phyloP scores from a whole-genome alignment of 192 early-diverging fungal genomes.

The Gigaspora rosea region DNA sequence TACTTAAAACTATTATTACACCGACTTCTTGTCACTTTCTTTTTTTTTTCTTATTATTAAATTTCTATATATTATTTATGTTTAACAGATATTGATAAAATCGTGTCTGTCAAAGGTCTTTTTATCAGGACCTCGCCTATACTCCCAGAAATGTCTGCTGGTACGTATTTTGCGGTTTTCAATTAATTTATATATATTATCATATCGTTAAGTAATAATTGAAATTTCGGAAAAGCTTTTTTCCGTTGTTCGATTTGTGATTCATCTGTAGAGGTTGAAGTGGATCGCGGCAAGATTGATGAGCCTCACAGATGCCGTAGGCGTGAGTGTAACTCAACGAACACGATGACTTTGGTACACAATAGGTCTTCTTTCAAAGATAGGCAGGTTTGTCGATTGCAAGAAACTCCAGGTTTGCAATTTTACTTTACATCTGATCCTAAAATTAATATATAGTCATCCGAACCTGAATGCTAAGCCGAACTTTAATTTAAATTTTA shows the following conservation, averaged over 20 bases:
- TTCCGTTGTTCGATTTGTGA: conserved; percentile 94
- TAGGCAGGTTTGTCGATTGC: conserved; percentile 91
- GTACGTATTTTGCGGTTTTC: conserved; percentile 38
- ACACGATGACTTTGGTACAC: conserved; percentile 88
- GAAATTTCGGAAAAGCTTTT: conserved; percentile 59
- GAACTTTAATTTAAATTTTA: too few relatives aligned
- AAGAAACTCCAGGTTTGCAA: conserved; percentile 85
- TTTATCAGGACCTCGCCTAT: conserved; percentile 89
- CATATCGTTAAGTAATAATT: not conserved
- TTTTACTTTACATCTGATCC: too few relatives aligned
- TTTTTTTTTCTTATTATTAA: conserved; percentile 11
- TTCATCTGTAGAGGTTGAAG: conserved; percentile 70
- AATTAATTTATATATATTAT: not conserved
- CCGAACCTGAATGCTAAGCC: too few relatives aligned
- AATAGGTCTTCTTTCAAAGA: conserved; percentile 93
- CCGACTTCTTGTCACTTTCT: not conserved
- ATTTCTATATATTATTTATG: conserved; percentile 3
- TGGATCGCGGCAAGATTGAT: conserved; percentile 84
- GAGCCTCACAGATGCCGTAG: conserved; percentile 85
- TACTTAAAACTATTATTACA: not conserved
- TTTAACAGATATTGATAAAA: conserved; percentile 86
- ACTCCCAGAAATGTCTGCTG: conserved; percentile 91
- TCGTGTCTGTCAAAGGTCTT: conserved; percentile 93
- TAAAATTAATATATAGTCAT: too few relatives aligned
- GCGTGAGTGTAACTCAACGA: conserved; percentile 74